Conservation (phyloP, 129 eudicot genomes). For the Pulicaria dysenterica region DNA sequence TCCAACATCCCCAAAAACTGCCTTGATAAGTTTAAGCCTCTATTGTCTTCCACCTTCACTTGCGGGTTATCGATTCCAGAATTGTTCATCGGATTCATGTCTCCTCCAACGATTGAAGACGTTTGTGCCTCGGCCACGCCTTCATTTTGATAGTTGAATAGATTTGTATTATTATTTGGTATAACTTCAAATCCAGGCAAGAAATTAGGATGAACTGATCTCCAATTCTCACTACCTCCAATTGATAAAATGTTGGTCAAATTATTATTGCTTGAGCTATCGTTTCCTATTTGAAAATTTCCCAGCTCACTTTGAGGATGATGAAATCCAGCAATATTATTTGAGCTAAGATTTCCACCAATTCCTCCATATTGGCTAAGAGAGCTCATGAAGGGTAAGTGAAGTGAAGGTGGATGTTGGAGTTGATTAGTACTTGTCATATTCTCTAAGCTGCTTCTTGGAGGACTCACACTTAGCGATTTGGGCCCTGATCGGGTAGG, state of each 20-base stretch:
- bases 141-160: constrained; percentile 46
- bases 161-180: constrained; percentile 22
- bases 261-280: constrained; percentile 28
- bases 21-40: constrained; percentile 42
- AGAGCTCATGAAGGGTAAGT: constrained; percentile 57
- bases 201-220: constrained; percentile 37
- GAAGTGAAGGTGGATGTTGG: constrained; percentile 45
- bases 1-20: constrained; percentile 45
- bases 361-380: constrained; percentile 44
- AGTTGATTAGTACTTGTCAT: constrained; percentile 35
- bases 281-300: constrained; percentile 44
- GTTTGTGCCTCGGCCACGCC: constrained; percentile 37
- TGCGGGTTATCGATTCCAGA: constrained; percentile 27
- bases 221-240: constrained; percentile 57
- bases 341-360: constrained; percentile 37
- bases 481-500: constrained; percentile 41
- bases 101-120: constrained; percentile 39
- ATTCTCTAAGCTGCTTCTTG: constrained; percentile 50
- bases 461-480: constrained; percentile 51
- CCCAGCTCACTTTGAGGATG: constrained; percentile 47
- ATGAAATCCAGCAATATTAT: constrained; percentile 48
- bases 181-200: constrained; percentile 46
- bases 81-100: constrained; percentile 21
- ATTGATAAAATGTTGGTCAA: constrained; percentile 31
- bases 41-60: constrained; percentile 48